phyloP scores from a whole-genome alignment of 345 rosid species.

The Eucalyptus cladocalyx region DNA sequence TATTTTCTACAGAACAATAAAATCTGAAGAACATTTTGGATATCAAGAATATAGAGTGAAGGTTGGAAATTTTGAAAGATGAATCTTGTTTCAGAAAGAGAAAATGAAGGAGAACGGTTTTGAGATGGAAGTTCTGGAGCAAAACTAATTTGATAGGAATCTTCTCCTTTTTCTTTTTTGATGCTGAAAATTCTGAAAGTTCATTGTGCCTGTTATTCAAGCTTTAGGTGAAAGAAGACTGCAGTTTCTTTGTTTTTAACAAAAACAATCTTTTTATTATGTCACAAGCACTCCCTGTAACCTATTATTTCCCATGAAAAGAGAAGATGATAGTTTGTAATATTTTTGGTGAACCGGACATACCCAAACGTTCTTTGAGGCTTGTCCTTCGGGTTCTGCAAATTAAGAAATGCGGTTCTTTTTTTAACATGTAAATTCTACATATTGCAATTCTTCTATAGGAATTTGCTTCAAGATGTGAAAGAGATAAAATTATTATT shows the following conservation, averaged over 20 bases:
- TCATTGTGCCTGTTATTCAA: neutral
- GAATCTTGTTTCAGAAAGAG: neutral
- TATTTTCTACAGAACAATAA: neutral
- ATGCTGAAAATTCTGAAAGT: neutral
- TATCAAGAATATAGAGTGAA: neutral
- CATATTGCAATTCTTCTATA: neutral
- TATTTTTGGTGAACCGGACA: neutral
- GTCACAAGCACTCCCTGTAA: neutral
- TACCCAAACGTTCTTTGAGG: neutral
- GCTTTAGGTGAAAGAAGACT: neutral
- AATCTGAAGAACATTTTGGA: neutral
- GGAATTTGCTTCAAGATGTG: neutral
- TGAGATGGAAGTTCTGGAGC: neutral
- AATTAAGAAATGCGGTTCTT: neutral
- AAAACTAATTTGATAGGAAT: neutral
- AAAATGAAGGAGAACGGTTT: neutral
- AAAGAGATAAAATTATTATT: neutral
- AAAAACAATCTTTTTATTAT: neutral
- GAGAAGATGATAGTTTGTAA: neutral
- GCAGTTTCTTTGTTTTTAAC: neutral
- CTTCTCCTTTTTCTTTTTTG: neutral
- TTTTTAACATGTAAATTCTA: neutral
- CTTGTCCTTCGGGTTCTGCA: neutral
- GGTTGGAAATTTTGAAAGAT: neutral
- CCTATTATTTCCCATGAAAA: neutral